Base-by-base conservation (phyloP, 495 filamentous ascomycete species). In the Umbilicaria muhlenbergii region DNA sequence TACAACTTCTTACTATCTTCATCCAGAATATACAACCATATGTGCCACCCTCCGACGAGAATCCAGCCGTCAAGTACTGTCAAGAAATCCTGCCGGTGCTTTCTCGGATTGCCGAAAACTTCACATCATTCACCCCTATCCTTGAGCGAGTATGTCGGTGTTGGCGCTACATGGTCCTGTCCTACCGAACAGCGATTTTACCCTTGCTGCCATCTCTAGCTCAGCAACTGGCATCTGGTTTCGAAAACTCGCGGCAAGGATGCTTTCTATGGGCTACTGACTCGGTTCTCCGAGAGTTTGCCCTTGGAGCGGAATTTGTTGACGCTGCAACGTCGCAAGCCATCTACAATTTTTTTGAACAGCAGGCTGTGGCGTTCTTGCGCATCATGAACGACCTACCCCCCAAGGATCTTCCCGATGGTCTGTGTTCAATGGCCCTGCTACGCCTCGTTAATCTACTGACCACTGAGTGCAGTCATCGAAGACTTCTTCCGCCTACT, bases 181-280 rank as follows among this genome's bases (percentile, higher is more conserved):
- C 86, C 1, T 96, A 95, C 60, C 74, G 92, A 46, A 89, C 81
- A 1, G 83, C 83, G 39, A 89, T 92, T 67, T 73, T 79, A 16
- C 85, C 88, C 17, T 66, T 99, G 3, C 69, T 99, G 16, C 84
- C 83, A 5, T 69, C 77, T 8, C 73, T 99, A 54, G 91, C 92
- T 16, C 78, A 86, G 46, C 87, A 88, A 58, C 73, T 99, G 37
- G 81, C 83, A 5, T 70, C 64, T 44, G 87, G 87, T 0, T 99
- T 96, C 58, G 69, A 81, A 35, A 73, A 72, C 12, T 93, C 89
- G 3, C 78, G 79, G 36, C 89, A 96, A 61, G 92, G 91, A 15
- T 94, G 89, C 59, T 96, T 99, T 68, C 65, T 99, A 34, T 99
- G 91, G 91, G 88, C 86, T 18, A 94, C 89, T 3, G 86, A 86